A percentile compares a stretch with the other conserved stretches of the same genome.
phyloP scores from a whole-genome alignment of 2,329 filamentous ascomycete species.

The Exserohilum rostratum region DNA sequence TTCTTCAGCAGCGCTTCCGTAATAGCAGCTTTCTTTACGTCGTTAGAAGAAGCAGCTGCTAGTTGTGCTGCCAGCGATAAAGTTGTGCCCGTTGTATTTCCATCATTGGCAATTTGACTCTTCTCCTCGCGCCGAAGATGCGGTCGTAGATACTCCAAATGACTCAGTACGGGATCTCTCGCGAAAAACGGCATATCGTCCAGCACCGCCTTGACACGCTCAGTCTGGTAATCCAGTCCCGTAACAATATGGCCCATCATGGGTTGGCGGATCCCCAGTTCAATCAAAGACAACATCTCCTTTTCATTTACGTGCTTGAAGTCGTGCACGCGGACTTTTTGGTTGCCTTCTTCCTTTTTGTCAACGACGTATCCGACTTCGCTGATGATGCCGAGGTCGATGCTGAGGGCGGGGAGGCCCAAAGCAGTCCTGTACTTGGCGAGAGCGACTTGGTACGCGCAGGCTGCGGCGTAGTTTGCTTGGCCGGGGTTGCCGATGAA shows the following conservation, averaged over 20 bases:
- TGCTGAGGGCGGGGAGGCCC: slow-evolving; percentile 6
- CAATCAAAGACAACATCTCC: slow-evolving; percentile 17
- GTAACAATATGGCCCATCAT: slow-evolving; percentile 13
- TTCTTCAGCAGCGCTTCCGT: slow-evolving; percentile 17
- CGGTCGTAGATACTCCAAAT: slow-evolving; percentile 15
- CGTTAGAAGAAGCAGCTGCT: not conserved
- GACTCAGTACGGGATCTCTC: slow-evolving; percentile 6
- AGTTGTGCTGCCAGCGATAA: slow-evolving; percentile 10
- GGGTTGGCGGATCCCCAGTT: slow-evolving; percentile 12
- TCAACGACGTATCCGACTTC: slow-evolving; percentile 25
- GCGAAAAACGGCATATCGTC: slow-evolving; percentile 15
- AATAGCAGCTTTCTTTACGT: slow-evolving; percentile 1
- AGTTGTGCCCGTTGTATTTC: not conserved
- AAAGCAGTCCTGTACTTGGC: slow-evolving; percentile 16
- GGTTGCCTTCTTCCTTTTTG: not conserved
- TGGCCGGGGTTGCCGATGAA: slow-evolving; percentile 31
- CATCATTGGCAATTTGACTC: not conserved
- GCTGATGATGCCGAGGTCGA: slow-evolving; percentile 26
- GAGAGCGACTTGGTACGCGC: slow-evolving; percentile 28
- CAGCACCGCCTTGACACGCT: no score
- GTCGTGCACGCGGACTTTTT: slow-evolving; percentile 15
- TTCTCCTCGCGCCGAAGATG: slow-evolving; percentile 5
- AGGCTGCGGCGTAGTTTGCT: slow-evolving; percentile 34
- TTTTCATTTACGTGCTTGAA: slow-evolving; percentile 15
- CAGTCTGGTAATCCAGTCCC: slow-evolving; percentile 12